phyloP scores from a whole-genome alignment of 768 basidiomycete species.

The Mycena floridula region DNA sequence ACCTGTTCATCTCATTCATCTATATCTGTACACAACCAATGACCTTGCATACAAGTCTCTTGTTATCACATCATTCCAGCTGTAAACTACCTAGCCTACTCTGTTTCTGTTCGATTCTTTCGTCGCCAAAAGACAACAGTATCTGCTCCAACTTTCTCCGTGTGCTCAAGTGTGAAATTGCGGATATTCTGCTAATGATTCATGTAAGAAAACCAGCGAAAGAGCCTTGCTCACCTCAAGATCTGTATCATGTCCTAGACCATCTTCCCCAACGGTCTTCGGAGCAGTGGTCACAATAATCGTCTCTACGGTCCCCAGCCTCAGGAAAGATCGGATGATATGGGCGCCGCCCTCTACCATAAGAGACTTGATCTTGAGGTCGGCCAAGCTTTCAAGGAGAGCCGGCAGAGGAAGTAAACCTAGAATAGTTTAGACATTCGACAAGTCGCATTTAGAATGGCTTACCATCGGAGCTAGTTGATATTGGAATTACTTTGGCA shows the following conservation, averaged over 20 bases:
- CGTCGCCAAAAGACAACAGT: slow-evolving; percentile 20
- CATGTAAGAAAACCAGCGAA: slow-evolving; percentile 3
- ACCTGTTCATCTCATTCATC: no score
- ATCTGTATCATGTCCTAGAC: slow-evolving; percentile 46
- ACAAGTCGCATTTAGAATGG: no score
- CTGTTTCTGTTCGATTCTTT: slow-evolving; percentile 1
- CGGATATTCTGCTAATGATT: slow-evolving; percentile 2
- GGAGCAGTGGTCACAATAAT: slow-evolving; percentile 87
- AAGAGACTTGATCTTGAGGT: slow-evolving; percentile 57
- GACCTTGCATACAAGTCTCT: not conserved
- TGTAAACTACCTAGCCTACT: not conserved
- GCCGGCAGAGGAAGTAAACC: slow-evolving; percentile 37
- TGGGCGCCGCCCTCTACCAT: slow-evolving; percentile 96
- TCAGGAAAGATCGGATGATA: slow-evolving; percentile 66
- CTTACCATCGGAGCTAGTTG: slow-evolving; percentile 9
- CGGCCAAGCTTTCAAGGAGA: slow-evolving; percentile 47
- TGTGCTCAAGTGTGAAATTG: slow-evolving; percentile 21
- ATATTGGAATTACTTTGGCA: slow-evolving; percentile 54
- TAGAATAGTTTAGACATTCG: no score
- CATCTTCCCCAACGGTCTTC: slow-evolving; percentile 68
- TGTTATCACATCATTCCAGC: not conserved
- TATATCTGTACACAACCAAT: slow-evolving; percentile 3
- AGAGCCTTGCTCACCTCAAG: not conserved
- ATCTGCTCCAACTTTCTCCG: slow-evolving; percentile 30
- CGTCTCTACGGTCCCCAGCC: slow-evolving; percentile 47